Evolutionary conservation across 805 yeast genomes (phyloP), one percentile per base, ranked within the genome.

Genomic region (Hanseniaspora occidentalis): DNA sequence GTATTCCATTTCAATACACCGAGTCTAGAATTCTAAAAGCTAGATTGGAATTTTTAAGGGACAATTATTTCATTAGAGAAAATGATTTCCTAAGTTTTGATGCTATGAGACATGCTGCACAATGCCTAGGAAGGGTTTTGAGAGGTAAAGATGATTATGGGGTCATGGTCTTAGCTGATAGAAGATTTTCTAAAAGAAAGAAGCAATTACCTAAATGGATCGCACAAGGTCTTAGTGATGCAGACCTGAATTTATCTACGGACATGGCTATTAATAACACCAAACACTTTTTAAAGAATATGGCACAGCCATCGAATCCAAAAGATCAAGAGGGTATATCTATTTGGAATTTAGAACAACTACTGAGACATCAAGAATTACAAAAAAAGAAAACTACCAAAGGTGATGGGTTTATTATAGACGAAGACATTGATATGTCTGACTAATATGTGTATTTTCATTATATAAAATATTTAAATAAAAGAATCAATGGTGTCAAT

Each of bases 71-170:
- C 52, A 89, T 92, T 42, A 72, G 85, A 47, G 98, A 92, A 53
- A 86, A 84, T 55, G 98, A 92, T 53, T 92, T 92, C 56, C 58
- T 92, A 29, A 88, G 97, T 9, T 92, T 92, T 69, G 99, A 92
- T 62, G 99, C 99, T 11, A 92, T 92, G 98, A 76, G 99, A 56
- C 99, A 92, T 64, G 99, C 97, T 3, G 97, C 99, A 0, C 99
- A 92, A 60, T 92, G 99, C 62, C 64, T 92, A 53, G 99, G 99
- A 9, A 77, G 99, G 56, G 98, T 92, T 41, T 65, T 92, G 47
- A 75, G 99, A 65, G 99, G 99, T 49, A 92, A 92, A 58, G 96
- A 92, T 56, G 99, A 92, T 65, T 92, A 92, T 59, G 99, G 99
- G 47, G 82, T 92, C 50, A 92, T 92, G 99, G 96, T 92, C 34